Percentiles rank a stretch among this genome's conserved stretches.
Evolutionary conservation across 768 basidiomycete genomes (phyloP).

Genomic region (Calocybe gangraenosa): DNA sequence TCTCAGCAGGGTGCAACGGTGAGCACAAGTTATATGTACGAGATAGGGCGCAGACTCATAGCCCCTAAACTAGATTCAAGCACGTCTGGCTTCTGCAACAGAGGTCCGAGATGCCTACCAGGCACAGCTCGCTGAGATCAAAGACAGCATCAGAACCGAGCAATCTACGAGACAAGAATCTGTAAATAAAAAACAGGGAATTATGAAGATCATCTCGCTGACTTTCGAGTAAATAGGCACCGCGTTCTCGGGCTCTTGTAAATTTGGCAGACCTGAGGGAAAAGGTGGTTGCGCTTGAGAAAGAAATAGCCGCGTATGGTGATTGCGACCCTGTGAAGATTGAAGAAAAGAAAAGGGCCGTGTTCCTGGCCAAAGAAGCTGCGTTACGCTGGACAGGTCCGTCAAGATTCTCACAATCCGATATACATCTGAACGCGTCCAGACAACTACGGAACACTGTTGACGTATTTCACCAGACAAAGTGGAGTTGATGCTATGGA

Average conservation of each 20-base stretch:
- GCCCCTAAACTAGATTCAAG: slow-evolving; percentile 45
- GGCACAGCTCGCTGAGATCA: slow-evolving; percentile 48
- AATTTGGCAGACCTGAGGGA: slow-evolving; percentile 45
- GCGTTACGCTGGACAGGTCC: slow-evolving; percentile 86
- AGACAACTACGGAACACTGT: slow-evolving; percentile 71
- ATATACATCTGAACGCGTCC: background rate
- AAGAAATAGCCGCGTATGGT: slow-evolving; percentile 74
- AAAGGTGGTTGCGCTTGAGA: slow-evolving; percentile 47
- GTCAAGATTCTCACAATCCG: slow-evolving; percentile 18
- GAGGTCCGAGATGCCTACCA: slow-evolving; percentile 39
- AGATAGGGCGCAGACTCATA: no score
- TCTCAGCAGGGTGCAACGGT: slow-evolving; percentile 83
- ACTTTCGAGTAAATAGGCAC: slow-evolving; percentile 37
- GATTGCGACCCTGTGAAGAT: slow-evolving; percentile 82
- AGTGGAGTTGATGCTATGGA: slow-evolving; percentile 55
- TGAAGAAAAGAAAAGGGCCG: slow-evolving; percentile 70
- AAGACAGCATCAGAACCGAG: slow-evolving; percentile 44
- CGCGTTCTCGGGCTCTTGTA: slow-evolving; percentile 50
- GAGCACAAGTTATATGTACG: background rate
- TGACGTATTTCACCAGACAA: slow-evolving; percentile 64
- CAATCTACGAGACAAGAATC: slow-evolving; percentile 52
- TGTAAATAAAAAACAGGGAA: slow-evolving; percentile 36
- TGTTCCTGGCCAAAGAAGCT: slow-evolving; percentile 78
- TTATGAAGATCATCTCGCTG: slow-evolving; percentile 4
- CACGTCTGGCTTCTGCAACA: slow-evolving; percentile 45